phyloP scores from a whole-genome alignment of 225 moss, liverwort and hornwort species.

The Rhytidiadelphus loreus region DNA sequence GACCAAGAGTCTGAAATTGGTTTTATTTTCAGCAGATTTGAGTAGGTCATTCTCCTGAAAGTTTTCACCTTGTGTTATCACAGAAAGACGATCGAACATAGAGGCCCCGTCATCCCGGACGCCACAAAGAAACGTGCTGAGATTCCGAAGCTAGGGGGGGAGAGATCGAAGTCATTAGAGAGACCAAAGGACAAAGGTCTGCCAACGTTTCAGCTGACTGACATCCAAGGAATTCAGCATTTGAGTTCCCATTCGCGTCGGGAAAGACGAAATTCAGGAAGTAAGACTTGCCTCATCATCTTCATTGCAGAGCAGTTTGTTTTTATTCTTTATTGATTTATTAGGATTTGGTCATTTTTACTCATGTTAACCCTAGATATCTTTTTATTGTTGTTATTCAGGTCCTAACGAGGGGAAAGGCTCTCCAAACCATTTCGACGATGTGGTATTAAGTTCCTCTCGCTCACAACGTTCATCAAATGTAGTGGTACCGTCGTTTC shows the following conservation, averaged over 20 bases:
- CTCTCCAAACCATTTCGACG: constrained; percentile 12
- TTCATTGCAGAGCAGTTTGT: neutral
- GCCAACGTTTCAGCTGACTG: constrained; percentile 22
- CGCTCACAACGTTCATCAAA: constrained; percentile 6
- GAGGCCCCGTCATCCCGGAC: constrained; percentile 11
- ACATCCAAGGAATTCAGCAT: constrained; percentile 30
- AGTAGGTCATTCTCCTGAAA: neutral
- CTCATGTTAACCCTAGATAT: neutral
- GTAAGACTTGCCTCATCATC: neutral
- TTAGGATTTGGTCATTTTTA: neutral
- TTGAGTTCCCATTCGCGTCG: constrained; percentile 6
- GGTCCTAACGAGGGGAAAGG: constrained; percentile 16
- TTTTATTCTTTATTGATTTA: neutral
- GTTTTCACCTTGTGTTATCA: neutral
- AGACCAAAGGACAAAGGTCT: constrained; percentile 13
- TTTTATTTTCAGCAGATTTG: neutral
- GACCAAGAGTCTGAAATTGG: too few species aligned
- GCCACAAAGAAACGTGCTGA: constrained; percentile 4
- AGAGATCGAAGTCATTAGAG: neutral
- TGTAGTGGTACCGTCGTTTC: constrained; percentile 14
- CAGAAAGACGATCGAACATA: constrained; percentile 24
- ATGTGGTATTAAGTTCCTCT: constrained; percentile 9
- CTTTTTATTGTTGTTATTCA: neutral
- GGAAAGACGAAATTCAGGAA: constrained; percentile 1
- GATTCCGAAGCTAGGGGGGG: constrained; percentile 12